These are phyloP conservation scores for Knufia petricola DNA, from an alignment of 2,329 filamentous ascomycete genomes.

Conservation along the genomic window DNA sequence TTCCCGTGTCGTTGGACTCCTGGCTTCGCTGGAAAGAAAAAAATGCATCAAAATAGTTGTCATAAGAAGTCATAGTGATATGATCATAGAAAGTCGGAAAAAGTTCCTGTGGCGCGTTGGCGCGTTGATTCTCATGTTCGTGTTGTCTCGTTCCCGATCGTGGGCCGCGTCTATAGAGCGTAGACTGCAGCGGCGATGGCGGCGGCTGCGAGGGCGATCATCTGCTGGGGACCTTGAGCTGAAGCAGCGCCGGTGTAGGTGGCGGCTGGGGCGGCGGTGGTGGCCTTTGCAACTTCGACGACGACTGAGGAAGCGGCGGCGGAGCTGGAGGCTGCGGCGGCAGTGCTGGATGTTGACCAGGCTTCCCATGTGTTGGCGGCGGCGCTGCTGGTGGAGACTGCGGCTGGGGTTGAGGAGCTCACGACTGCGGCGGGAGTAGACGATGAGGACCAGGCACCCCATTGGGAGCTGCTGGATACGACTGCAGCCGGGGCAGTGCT, in stretches of 20 bases:
- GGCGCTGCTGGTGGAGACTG: neutral
- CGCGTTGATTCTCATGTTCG: neutral
- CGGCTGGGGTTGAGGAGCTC: neutral
- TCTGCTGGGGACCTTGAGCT: neutral
- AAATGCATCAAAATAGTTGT: neutral
- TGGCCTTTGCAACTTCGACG: neutral
- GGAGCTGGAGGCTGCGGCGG: neutral
- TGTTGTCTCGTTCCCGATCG: neutral
- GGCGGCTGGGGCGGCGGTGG: neutral
- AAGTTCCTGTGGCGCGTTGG: constrained; percentile 3
- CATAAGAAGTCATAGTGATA: neutral
- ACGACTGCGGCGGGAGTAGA: neutral
- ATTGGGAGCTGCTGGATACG: neutral
- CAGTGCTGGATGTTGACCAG: no score
- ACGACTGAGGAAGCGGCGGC: no score
- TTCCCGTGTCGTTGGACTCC: no score
- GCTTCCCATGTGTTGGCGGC: neutral
- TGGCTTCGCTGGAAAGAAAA: no score
- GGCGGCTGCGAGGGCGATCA: constrained; percentile 3
- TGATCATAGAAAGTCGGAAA: constrained; percentile 8
- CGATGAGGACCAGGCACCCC: neutral
- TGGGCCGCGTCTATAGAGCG: neutral
- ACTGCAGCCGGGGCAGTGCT: neutral
- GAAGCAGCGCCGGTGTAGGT: neutral
- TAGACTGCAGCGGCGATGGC: neutral